A percentile compares a stretch with the other conserved stretches of the same genome.
Evolutionary conservation across 129 eudicot genomes (phyloP).

Genomic region (Sambucus nigra): DNA sequence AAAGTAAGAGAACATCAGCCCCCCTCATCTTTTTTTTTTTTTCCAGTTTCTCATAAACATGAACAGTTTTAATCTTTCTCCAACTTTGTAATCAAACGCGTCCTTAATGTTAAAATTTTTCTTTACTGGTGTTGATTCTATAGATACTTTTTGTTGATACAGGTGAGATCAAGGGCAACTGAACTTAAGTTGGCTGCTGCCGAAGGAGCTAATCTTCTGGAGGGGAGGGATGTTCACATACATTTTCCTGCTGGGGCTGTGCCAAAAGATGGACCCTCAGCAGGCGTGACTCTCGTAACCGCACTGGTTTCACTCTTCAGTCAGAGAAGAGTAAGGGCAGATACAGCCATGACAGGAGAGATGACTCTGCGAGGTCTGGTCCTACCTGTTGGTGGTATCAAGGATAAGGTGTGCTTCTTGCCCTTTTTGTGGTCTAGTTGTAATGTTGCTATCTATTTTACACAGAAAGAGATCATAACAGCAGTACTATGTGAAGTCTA

Average conservation of each 20-base stretch:
- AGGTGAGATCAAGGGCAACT: conserved; percentile 85
- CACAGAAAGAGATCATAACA: background rate
- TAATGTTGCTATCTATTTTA: background rate
- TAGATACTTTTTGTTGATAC: conserved; percentile 6
- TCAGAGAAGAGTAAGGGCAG: conserved; percentile 65
- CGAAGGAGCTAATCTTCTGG: conserved; percentile 56
- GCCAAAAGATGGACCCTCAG: conserved; percentile 98
- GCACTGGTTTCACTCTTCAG: conserved; percentile 80
- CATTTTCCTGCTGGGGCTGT: conserved; percentile 99
- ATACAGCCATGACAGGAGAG: conserved; percentile 98
- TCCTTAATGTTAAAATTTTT: background rate
- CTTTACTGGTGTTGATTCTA: background rate
- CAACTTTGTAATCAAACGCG: too few relatives aligned
- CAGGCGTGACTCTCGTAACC: conserved; percentile 96
- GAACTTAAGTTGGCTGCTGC: conserved; percentile 59
- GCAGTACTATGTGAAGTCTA: background rate
- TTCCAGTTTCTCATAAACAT: too few relatives aligned
- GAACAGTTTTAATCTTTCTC: too few relatives aligned
- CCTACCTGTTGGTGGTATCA: conserved; percentile 89
- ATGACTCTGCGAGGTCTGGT: conserved; percentile 87
- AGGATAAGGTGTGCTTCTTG: conserved; percentile 64
- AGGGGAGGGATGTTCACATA: conserved; percentile 78
- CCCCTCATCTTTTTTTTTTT: too few relatives aligned
- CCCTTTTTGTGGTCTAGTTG: conserved; percentile 2
- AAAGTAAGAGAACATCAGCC: too few relatives aligned